Conservation (phyloP, 2,329 filamentous ascomycete genomes). For the Aulographum hederae region DNA sequence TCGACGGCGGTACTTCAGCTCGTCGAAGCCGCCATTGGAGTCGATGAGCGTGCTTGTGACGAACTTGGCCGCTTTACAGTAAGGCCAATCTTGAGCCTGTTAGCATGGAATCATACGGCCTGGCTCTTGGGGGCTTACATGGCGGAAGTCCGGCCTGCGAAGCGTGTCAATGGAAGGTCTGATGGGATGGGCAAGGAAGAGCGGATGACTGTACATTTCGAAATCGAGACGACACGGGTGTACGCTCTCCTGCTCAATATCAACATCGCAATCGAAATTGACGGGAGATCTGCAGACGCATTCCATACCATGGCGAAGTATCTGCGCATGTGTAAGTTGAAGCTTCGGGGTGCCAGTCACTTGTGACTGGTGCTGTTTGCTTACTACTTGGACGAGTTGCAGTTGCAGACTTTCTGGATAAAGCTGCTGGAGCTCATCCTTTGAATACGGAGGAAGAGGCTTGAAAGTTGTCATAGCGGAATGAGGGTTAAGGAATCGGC, state of each 20-base stretch:
- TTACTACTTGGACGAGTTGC: slow-evolving; percentile 70
- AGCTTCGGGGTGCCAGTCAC: too few relatives aligned
- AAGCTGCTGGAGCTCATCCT: slow-evolving; percentile 60
- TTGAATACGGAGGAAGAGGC: slow-evolving; percentile 58
- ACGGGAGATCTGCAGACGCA: too few relatives aligned
- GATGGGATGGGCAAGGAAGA: too few relatives aligned
- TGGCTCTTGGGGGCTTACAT: slow-evolving; percentile 16
- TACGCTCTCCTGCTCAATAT: slow-evolving; percentile 42
- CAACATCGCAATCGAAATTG: slow-evolving; percentile 8
- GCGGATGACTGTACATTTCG: slow-evolving; percentile 53
- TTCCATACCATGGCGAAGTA: slow-evolving; percentile 24
- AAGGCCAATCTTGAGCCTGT: slow-evolving; percentile 53
- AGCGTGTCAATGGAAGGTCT: too few relatives aligned
- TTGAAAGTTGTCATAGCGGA: slow-evolving; percentile 60
- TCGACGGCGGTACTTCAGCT: slow-evolving; percentile 46
- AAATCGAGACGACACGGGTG: slow-evolving; percentile 76
- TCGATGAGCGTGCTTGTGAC: slow-evolving; percentile 44
- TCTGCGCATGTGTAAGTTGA: too few relatives aligned
- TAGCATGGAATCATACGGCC: slow-evolving; percentile 8
- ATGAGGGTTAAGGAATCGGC: too few relatives aligned
- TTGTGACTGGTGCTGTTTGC: too few relatives aligned
- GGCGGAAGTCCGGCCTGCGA: slow-evolving; percentile 28
- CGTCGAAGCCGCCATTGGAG: slow-evolving; percentile 37
- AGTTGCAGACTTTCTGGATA: slow-evolving; percentile 70
- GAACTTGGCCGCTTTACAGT: slow-evolving; percentile 61